These are phyloP conservation scores for Diversispora epigaea DNA, from an alignment of 192 early-diverging fungal species.

Conservation along the genomic window DNA sequence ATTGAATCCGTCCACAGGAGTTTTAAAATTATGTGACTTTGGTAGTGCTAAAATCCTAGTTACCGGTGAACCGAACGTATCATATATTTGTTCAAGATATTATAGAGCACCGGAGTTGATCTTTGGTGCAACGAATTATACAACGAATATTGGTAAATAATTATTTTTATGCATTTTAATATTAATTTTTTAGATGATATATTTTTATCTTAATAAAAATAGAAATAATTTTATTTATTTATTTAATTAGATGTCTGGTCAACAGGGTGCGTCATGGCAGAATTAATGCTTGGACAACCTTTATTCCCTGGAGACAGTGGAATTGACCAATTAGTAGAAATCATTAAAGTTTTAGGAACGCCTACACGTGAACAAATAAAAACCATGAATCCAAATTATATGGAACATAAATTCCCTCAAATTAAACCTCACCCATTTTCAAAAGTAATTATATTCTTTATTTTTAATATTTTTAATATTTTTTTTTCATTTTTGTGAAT, in stretches of 20 bases:
- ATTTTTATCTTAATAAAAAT: background rate
- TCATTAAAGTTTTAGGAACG: conserved; percentile 98
- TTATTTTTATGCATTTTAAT: background rate
- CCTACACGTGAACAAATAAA: conserved; percentile 95
- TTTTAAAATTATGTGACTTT: conserved; percentile 98
- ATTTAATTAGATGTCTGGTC: conserved; percentile 83
- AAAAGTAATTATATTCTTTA: conserved; percentile 54
- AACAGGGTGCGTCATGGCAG: conserved; percentile 94
- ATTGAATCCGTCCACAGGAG: conserved; percentile 83
- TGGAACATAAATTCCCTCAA: conserved; percentile 97
- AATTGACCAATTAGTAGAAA: conserved; percentile 98
- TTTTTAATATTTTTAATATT: no score
- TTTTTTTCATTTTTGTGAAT: background rate
- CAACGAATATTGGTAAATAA: conserved; percentile 61
- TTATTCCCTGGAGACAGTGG: conserved; percentile 96
- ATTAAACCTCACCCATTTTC: conserved; percentile 92
- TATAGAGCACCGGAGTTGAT: conserved; percentile 97
- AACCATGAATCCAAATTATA: conserved; percentile 97
- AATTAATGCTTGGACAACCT: conserved; percentile 90
- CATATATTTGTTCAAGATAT: conserved; percentile 97
- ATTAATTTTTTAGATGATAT: background rate
- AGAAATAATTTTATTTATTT: background rate
- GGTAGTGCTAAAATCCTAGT: conserved; percentile 94
- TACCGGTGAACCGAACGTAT: conserved; percentile 95
- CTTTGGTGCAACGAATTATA: conserved; percentile 94